phyloP scores from a whole-genome alignment of 768 basidiomycete species.

The Kwoniella dejecticola region DNA sequence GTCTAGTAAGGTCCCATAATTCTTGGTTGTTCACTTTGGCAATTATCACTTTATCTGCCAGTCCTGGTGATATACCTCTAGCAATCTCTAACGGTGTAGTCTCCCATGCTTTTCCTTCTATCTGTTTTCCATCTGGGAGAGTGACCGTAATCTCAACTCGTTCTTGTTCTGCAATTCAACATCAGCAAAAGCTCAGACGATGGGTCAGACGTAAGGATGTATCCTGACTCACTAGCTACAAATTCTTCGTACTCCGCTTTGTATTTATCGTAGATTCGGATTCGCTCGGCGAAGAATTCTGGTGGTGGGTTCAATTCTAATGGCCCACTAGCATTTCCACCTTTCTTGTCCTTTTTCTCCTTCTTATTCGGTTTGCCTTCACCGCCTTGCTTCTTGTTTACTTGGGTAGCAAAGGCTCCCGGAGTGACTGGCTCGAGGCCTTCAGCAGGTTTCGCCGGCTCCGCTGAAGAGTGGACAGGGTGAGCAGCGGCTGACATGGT shows the following conservation, averaged over 20 bases:
- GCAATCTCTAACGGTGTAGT: conserved; percentile 91
- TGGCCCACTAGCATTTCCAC: conserved; percentile 34
- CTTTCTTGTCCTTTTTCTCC: conserved; percentile 51
- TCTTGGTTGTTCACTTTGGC: conserved; percentile 70
- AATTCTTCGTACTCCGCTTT: conserved; percentile 81
- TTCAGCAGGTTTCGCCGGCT: conserved; percentile 42
- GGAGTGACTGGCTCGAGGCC: conserved; percentile 30
- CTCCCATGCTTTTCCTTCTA: conserved; percentile 88
- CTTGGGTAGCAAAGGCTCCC: conserved; percentile 23
- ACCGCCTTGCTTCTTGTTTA: conserved; percentile 19
- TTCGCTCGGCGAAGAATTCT: conserved; percentile 82
- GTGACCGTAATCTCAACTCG: conserved; percentile 81
- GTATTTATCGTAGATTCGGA: conserved; percentile 84
- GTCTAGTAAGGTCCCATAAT: conserved; percentile 93
- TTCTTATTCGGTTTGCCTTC: conserved; percentile 44
- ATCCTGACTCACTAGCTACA: conserved; percentile 69
- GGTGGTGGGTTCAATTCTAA: conserved; percentile 65
- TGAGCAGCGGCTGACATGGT: conserved; percentile 52
- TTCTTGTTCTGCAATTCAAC: conserved; percentile 71
- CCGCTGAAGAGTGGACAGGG: conserved; percentile 49
- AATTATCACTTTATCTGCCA: conserved; percentile 87
- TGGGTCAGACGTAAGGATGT: too few relatives aligned
- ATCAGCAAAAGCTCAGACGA: too few relatives aligned
- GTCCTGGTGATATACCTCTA: conserved; percentile 78
- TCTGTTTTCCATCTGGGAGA: conserved; percentile 79